A percentile compares a stretch with the other conserved stretches of the same genome.
Conservation (phyloP, 2,329 filamentous ascomycete genomes). For the Byssochlamys sp. region DNA sequence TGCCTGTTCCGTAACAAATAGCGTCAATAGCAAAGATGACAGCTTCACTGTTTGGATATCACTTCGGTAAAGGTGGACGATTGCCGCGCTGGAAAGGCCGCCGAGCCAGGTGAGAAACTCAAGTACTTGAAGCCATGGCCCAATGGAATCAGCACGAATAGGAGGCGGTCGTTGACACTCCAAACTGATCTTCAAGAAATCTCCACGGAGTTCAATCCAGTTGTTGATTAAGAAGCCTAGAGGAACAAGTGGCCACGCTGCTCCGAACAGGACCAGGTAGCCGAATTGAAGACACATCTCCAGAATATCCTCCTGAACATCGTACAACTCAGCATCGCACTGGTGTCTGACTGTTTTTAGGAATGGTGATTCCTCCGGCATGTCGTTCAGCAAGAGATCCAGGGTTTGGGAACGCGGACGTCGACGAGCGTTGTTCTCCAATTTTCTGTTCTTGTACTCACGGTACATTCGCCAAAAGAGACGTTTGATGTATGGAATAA, state of each 20-base stretch:
- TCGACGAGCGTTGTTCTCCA: constrained; percentile 11
- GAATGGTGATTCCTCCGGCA: constrained; percentile 69
- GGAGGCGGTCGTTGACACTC: constrained; percentile 84
- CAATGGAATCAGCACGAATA: constrained; percentile 84
- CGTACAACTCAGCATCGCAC: constrained; percentile 71
- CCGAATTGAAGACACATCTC: constrained; percentile 90
- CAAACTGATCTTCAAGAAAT: constrained; percentile 87
- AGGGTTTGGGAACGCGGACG: constrained; percentile 29
- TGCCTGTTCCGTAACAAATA: constrained; percentile 75
- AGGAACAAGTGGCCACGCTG: constrained; percentile 87
- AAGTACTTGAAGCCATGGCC: constrained; percentile 78
- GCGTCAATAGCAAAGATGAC: constrained; percentile 67
- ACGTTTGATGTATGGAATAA: constrained; percentile 78
- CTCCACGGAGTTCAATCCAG: constrained; percentile 87
- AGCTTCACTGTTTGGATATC: constrained; percentile 41
- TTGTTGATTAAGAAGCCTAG: constrained; percentile 88
- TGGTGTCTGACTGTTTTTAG: constrained; percentile 72
- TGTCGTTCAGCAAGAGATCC: constrained; percentile 50
- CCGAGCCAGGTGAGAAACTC: constrained; percentile 91
- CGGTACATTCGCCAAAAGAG: constrained; percentile 63
- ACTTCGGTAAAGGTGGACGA: constrained; percentile 77
- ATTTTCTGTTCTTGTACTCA: constrained; percentile 15
- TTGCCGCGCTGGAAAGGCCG: constrained; percentile 72
- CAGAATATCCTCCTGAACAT: constrained; percentile 83
- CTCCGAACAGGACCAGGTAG: constrained; percentile 82